Base-by-base conservation (phyloP, 352 stramenopile species). In the Pythium guiyangense region DNA sequence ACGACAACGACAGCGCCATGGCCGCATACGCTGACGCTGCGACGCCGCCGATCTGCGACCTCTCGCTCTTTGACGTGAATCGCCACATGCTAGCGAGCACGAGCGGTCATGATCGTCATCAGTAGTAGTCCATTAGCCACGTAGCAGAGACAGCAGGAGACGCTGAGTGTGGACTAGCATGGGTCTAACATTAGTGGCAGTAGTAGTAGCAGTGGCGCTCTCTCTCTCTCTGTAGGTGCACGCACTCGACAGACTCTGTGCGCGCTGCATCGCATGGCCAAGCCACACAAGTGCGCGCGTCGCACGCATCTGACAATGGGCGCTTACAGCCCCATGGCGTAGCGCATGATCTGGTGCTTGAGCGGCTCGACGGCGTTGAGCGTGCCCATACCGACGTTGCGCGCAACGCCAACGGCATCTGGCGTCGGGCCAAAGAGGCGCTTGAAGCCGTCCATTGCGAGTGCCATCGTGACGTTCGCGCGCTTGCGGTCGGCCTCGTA, bases 371-470 rank as follows among this genome's bases (percentile, higher is more conserved):
- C 77, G 37, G 85, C 81, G 65, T 96, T 94, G 57, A 96, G 71
- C 51, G 82, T 78, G 57, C 78, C 76, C 84, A 96, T 94, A 62
- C 86, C 86, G 44, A 94, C 73, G 73, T 92, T 93, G 51, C 86
- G 79, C 50, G 82, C 84, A 49, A 90, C 77, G 40, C 74, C 77
- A 17, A 94, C 66, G 0, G 81, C 75, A 50, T 92, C 80, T 0
- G 84, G 81, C 3, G 73, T 70, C 22, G 81, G 79, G 47, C 85
- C 85, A 57, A 94, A 96, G 49, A 96, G 72, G 12, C 84, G 80
- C 81, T 96, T 96, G 72, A 96, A 94, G 52, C 82, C 83, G 66
- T 96, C 86, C 77, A 96, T 92, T 42, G 84, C 81, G 52, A 93
- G 49, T 59, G 81, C 75, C 84, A 94, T 96, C 34, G 68, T 78